phyloP scores from a whole-genome alignment of 2,329 filamentous ascomycete genomes.

The Aspergillus glaucus region DNA sequence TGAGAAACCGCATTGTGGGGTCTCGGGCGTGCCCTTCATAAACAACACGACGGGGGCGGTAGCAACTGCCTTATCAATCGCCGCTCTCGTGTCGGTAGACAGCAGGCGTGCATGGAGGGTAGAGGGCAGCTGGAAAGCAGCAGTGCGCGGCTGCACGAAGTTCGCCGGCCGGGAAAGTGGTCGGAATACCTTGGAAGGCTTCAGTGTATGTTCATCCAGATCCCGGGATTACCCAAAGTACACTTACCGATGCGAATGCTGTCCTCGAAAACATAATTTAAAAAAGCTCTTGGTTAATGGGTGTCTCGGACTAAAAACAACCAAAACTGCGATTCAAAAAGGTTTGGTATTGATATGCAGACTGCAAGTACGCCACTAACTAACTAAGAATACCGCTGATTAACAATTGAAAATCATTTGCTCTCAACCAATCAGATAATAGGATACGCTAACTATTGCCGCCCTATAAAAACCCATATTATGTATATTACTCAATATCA shows the following conservation, averaged over 20 bases:
- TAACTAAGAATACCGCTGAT: background rate
- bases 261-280: constrained; percentile 25
- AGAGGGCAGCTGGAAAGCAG: constrained; percentile 33
- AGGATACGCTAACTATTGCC: too few relatives aligned
- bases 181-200: constrained; percentile 21
- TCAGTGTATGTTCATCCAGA: background rate
- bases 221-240: background rate
- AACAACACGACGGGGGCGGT: constrained; percentile 93
- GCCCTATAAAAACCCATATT: too few relatives aligned
- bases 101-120: constrained; percentile 55
- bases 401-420: background rate
- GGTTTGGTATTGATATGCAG: constrained; percentile 5
- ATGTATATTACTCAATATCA: background rate
- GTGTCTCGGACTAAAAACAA: background rate
- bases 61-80: constrained; percentile 83
- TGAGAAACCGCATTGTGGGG: constrained; percentile 94
- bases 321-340: background rate
- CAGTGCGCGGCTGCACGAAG: constrained; percentile 14
- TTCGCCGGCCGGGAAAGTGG: constrained; percentile 21
- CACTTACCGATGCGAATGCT: constrained; percentile 14
- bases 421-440: background rate
- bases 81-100: constrained; percentile 69
- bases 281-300: background rate
- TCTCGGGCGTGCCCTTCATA: constrained; percentile 98
- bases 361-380: background rate